Conservation (phyloP, 78 protist genomes). For the Fonticula alba region DNA sequence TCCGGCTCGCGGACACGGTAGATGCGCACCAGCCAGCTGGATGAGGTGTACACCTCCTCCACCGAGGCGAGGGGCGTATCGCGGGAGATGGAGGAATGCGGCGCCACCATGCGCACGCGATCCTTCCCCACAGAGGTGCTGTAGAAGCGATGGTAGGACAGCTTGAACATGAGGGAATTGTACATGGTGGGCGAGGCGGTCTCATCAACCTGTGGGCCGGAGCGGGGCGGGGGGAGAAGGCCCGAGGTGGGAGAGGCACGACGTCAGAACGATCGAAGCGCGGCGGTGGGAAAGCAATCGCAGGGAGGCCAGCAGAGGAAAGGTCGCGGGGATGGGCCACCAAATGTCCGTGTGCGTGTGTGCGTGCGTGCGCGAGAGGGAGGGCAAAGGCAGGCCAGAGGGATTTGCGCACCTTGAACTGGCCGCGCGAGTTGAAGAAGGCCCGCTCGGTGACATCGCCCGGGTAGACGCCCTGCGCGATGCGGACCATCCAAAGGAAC, state of each 20-base stretch:
- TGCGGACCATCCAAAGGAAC: conserved; percentile 94
- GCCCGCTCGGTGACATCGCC: neutral
- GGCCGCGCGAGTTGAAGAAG: conserved; percentile 33
- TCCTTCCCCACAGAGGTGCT: too few relatives aligned
- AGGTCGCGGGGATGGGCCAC: too few relatives aligned
- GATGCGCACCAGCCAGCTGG: conserved; percentile 89
- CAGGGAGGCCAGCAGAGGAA: too few relatives aligned
- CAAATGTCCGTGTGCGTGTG: too few relatives aligned
- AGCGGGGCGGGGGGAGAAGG: neutral
- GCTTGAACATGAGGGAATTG: conserved; percentile 78
- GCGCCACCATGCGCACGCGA: too few relatives aligned
- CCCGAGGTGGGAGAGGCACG: too few relatives aligned
- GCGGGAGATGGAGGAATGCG: too few relatives aligned
- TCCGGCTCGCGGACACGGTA: conserved; percentile 54
- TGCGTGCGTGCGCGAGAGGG: too few relatives aligned
- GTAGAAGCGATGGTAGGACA: conserved; percentile 73
- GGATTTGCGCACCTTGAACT: conserved; percentile 43
- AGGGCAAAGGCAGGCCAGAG: neutral
- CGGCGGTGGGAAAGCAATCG: too few relatives aligned
- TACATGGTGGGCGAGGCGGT: conserved; percentile 41
- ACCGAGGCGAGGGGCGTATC: conserved; percentile 45
- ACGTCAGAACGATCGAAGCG: too few relatives aligned
- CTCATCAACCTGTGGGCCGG: conserved; percentile 2
- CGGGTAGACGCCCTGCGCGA: conserved; percentile 26
- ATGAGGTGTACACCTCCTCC: conserved; percentile 93